Evolutionary conservation across 345 rosid species (phyloP).

Genomic region (Eutrema heterophyllum): DNA sequence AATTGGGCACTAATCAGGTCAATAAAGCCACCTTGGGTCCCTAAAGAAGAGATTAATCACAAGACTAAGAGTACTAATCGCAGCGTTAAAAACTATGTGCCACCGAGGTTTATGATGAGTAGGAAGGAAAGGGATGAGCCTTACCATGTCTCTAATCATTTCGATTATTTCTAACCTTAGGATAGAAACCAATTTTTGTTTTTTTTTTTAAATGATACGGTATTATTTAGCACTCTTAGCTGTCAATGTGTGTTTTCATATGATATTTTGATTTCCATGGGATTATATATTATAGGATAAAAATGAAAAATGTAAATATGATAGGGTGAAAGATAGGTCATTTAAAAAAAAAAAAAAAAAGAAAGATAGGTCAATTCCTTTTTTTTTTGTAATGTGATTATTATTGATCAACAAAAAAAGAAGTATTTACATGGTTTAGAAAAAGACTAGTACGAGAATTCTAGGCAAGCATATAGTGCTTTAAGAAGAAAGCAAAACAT

Average conservation of each 20-base stretch:
- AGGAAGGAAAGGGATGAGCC: conserved; percentile 75
- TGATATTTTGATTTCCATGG: neutral
- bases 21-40: conserved; percentile 77
- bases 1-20: conserved; percentile 89
- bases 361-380: too few relatives aligned
- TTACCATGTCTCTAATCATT: conserved; percentile 67
- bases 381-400: too few relatives aligned
- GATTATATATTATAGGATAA: neutral
- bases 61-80: conserved; percentile 30
- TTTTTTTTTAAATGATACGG: conserved; percentile 8
- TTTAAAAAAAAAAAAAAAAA: too few relatives aligned
- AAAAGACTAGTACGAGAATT: too few relatives aligned
- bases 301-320: conserved; percentile 9
- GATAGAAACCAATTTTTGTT: neutral
- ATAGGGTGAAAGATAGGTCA: neutral
- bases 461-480: too few relatives aligned
- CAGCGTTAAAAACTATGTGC: conserved; percentile 28
- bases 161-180: conserved; percentile 64
- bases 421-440: too few relatives aligned
- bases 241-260: neutral
- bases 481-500: too few relatives aligned
- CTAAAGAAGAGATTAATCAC: conserved; percentile 35
- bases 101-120: conserved; percentile 51
- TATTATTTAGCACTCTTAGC: neutral
- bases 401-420: too few relatives aligned